Evolutionary conservation across 1,284 basidiomycete genomes (phyloP), one percentile per base, ranked within the genome.

Genomic region (Cryptococcus wingfieldii): DNA sequence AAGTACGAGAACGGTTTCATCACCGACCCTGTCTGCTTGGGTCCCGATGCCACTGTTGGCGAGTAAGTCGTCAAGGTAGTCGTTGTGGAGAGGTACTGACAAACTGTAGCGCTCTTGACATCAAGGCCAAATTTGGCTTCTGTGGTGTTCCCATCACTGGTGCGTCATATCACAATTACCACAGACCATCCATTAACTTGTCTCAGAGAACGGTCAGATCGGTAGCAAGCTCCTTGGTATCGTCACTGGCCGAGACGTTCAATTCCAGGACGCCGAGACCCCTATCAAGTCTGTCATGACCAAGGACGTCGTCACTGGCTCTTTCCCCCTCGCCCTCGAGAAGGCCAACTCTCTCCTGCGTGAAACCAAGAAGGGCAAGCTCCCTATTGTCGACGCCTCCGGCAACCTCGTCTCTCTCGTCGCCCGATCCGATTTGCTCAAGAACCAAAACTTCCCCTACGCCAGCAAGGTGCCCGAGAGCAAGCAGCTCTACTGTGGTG

Each of bases 1-100:
- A 89, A 94, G 72, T 92, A 92, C 76, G 94, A 98, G 79, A 98
- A 98, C 75, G 96, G 96, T 9, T 98, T 98, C 80, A 99, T 98
- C 77, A 85, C 90, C 54, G 92, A 98, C 71, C 95, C 96, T 41
- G 83, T 93, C 66, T 92, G 89, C 59, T 81, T 95, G 47, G 86
- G 85, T 23, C 90, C 91, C 0, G 77, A 83, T 45, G 83, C 90
- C 68, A 81, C 81, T 39, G 92, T 96, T 47, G 89, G 88, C 62
- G 90, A 98, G 69, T 72, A 60, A 69, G 71, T 70, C 7, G n/a
- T 43, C 14, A 19, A 27, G 34, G 10, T 25, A 12, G 13, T 13
- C 25, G 34, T 19, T 38, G 27, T 37, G 5, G 39, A 16, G 8
- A 43, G 16, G 18, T 34, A 18, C 55, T 64, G 51, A 64, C 16